phyloP scores from a whole-genome alignment of 352 stramenopile species.

The Pythium diclinum region DNA sequence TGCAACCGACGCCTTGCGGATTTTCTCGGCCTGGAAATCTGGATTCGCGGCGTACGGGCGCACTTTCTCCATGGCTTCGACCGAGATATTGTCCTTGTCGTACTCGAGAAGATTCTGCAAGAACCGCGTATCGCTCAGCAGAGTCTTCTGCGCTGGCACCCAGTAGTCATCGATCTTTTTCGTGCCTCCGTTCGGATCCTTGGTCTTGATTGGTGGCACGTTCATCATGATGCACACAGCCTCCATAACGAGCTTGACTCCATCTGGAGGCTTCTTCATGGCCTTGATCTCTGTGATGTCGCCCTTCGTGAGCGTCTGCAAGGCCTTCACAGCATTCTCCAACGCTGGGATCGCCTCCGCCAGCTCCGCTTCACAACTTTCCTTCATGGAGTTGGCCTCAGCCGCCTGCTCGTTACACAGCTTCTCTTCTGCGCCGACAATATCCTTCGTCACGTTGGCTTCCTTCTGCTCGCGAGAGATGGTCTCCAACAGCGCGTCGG shows the following conservation, averaged over 20 bases:
- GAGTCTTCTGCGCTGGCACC: conserved; percentile 90
- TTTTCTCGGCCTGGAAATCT: conserved; percentile 93
- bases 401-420: conserved; percentile 84
- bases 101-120: conserved; percentile 93
- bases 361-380: conserved; percentile 90
- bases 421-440: conserved; percentile 82
- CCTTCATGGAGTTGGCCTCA: conserved; percentile 88
- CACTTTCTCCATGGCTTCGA: conserved; percentile 91
- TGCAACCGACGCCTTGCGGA: conserved; percentile 93
- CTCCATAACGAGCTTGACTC: conserved; percentile 94
- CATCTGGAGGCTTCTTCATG: conserved; percentile 95
- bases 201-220: conserved; percentile 89
- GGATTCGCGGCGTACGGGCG: conserved; percentile 76
- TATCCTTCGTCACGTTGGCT: conserved; percentile 82
- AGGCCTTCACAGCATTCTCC: conserved; percentile 87
- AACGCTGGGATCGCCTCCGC: conserved; percentile 91
- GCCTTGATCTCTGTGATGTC: conserved; percentile 96
- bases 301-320: conserved; percentile 92
- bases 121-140: conserved; percentile 92
- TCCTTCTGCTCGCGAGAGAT: conserved; percentile 89
- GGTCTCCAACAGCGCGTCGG: conserved; percentile 86
- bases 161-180: conserved; percentile 96
- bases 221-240: conserved; percentile 96
- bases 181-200: conserved; percentile 88
- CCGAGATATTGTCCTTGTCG: conserved; percentile 94